A percentile compares a stretch with the other conserved stretches of the same genome.
Evolutionary conservation across 768 basidiomycete genomes (phyloP).

Genomic region (Holtermannia corniformis): DNA sequence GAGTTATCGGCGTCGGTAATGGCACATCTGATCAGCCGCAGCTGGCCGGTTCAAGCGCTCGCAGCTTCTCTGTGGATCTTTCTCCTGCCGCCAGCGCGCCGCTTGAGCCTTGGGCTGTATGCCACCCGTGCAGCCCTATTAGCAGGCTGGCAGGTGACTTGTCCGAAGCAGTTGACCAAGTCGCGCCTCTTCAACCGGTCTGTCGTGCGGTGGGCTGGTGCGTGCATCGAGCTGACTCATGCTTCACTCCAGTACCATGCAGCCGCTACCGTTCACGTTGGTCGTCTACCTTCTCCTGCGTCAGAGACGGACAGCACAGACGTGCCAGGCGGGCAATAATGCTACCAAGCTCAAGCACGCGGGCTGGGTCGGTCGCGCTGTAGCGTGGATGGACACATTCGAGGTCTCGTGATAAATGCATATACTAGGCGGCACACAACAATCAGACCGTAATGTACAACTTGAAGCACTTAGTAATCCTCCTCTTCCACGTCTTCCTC

Average conservation of each 20-base stretch:
- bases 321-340: background rate
- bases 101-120: background rate
- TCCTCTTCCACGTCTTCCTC: conserved; percentile 14
- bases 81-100: background rate
- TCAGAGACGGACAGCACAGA: background rate
- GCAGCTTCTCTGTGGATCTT: background rate
- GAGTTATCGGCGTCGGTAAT: too few relatives aligned
- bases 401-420: background rate
- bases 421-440: too few relatives aligned
- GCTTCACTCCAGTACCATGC: background rate
- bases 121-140: background rate
- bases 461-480: conserved; percentile 4
- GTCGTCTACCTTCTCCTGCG: background rate
- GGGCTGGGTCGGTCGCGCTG: background rate
- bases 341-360: background rate
- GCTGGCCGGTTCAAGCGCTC: background rate
- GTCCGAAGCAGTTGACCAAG: too few relatives aligned
- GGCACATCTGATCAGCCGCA: too few relatives aligned
- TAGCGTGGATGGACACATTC: background rate
- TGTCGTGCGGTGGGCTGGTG: too few relatives aligned
- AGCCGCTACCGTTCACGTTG: background rate
- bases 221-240: too few relatives aligned
- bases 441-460: too few relatives aligned
- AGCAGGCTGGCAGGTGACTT: background rate
- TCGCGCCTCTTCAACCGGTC: too few relatives aligned